Conservation (phyloP, 1,139 yeast species). For the Debaryomycetaceae sp. region DNA sequence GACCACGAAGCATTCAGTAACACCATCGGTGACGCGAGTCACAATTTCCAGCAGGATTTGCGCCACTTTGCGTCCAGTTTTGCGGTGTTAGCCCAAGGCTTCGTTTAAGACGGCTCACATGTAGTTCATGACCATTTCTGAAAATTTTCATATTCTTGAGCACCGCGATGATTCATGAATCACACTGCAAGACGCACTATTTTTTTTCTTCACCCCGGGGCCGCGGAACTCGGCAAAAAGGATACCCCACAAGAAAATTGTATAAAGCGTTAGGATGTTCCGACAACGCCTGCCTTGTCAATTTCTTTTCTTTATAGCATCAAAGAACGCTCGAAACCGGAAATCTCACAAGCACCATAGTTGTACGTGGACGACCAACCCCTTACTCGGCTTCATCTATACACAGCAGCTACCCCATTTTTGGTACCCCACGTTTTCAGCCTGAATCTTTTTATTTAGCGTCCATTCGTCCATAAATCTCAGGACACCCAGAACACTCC, state of each 20-base stretch:
- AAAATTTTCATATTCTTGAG: too few species aligned
- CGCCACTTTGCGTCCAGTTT: too few species aligned
- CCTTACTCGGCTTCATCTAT: too few species aligned
- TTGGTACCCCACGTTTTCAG: background rate
- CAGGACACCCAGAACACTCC: slow-evolving; percentile 1
- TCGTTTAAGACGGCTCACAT: too few species aligned
- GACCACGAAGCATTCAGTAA: too few species aligned
- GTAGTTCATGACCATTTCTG: too few species aligned
- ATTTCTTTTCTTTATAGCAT: background rate
- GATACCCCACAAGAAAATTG: slow-evolving; percentile 11
- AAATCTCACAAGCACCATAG: too few species aligned
- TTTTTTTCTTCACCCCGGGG: slow-evolving; percentile 8
- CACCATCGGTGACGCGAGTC: too few species aligned
- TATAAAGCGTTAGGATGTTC: slow-evolving; percentile 6
- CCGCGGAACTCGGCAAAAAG: slow-evolving; percentile 15
- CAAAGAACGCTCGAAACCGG: background rate
- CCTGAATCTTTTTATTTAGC: background rate
- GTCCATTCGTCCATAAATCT: slow-evolving; percentile 1
- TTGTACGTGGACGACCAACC: too few species aligned
- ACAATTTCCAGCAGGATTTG: too few species aligned
- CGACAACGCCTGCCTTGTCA: background rate
- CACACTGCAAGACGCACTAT: slow-evolving; percentile 5
- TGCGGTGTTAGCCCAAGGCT: too few species aligned
- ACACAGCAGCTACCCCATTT: too few species aligned
- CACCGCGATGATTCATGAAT: slow-evolving; percentile 7